These are phyloP conservation scores for Platanus orientalis DNA, from an alignment of 164 flowering plant species.

Conservation along the genomic window DNA sequence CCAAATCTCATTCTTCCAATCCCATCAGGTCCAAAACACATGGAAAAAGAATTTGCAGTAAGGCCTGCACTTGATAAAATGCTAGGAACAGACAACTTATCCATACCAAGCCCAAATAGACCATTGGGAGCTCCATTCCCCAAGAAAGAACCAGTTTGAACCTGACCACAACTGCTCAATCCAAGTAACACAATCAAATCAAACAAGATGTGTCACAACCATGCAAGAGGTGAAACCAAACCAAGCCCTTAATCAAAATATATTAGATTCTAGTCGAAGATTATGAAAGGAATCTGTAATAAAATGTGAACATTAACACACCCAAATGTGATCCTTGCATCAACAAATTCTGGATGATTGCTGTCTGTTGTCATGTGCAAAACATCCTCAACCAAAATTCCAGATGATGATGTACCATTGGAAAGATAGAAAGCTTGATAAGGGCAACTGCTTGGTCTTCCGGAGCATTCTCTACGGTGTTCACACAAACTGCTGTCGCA, in stretches of 20 bases:
- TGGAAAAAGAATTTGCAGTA: conserved; percentile 75
- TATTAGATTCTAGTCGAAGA: no score
- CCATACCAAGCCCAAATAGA: conserved; percentile 82
- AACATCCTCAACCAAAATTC: conserved; percentile 72
- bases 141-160: conserved; percentile 76
- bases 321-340: conserved; percentile 73
- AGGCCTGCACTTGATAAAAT: conserved; percentile 59
- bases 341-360: conserved; percentile 28
- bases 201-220: no score
- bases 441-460: conserved; percentile 39
- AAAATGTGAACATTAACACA: conserved; percentile 20
- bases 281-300: not conserved
- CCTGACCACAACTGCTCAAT: conserved; percentile 70
- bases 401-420: conserved; percentile 61
- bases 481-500: conserved; percentile 57
- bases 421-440: conserved; percentile 66
- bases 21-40: conserved; percentile 82
- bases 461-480: conserved; percentile 33
- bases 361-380: conserved; percentile 62
- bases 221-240: no score
- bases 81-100: conserved; percentile 75
- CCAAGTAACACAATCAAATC: conserved; percentile 16
- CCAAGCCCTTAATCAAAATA: no score
- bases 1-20: conserved; percentile 88
- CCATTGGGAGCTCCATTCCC: conserved; percentile 80